Evolutionary conservation across 1,284 basidiomycete species (phyloP), one percentile per base, ranked within the genome.

Genomic region (Volvariella surrecta): DNA sequence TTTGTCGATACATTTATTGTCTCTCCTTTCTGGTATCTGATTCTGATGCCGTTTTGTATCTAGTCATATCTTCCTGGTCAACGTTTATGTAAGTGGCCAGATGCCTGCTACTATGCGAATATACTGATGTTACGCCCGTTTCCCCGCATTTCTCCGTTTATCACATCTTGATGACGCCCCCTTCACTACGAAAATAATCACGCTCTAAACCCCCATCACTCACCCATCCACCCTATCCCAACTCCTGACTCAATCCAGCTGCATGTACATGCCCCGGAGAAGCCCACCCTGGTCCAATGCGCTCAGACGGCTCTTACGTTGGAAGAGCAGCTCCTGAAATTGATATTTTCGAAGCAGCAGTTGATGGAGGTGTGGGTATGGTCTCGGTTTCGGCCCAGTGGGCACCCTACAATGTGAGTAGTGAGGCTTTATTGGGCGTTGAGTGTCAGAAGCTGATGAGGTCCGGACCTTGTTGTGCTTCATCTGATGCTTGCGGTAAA

Each of bases 251-350:
- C 35, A n/a, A 16, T 40, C 3, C 35, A 66, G 63, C 76, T 52
- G 71, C 63, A 0, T 93, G 90, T 54, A 91, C 89, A 1, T 94
- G 90, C 54, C 64, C 81, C 0, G 77, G 76, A 17, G 81, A 88
- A 48, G 82, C 83, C 1, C 91, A 94, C 58, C 91, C 90, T 0
- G 90, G 90, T 0, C 90, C 90, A 8, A 61, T 71, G 34, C 67
- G 68, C 31, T 42, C 61, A 0, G 73, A 81, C 51, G 89, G 89
- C 13, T 61, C 53, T 17, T 78, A 68, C 49, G 75, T 80, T 1
- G 87, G 86, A 6, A 75, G 91, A 21, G 71, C 81, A 0, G 87
- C 89, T 0, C 91, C 90, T 3, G 90, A 94, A 63, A 91, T 95
- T 45, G 87, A 90, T 62, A 66, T 89, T 32, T 71, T 90, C 46